Evolutionary conservation across 805 yeast genomes (phyloP).

Genomic region (Saturnispora serradocipensis): DNA sequence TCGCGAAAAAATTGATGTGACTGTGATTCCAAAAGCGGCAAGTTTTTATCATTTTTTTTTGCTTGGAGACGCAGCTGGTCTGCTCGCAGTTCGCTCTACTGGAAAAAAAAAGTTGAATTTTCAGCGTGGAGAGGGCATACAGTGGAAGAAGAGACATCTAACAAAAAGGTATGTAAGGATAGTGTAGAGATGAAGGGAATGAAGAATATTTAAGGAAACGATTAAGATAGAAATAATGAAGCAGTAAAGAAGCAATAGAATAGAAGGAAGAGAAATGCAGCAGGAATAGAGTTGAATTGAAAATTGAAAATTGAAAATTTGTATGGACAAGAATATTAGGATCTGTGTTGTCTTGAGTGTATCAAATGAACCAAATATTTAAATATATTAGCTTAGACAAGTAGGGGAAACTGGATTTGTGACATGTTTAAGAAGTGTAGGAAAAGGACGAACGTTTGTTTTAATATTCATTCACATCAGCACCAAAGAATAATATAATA

Average conservation of each 20-base stretch:
- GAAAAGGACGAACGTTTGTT: too few species aligned
- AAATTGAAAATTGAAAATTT: too few species aligned
- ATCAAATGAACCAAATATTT: too few species aligned
- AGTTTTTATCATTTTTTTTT: neutral
- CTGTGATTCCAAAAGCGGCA: neutral
- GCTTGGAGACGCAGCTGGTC: neutral
- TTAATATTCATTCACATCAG: neutral
- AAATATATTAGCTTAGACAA: too few species aligned
- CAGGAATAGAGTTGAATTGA: too few species aligned
- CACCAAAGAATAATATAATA: too few species aligned
- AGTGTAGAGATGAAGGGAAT: neutral
- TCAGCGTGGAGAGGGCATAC: neutral
- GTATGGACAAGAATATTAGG: too few species aligned
- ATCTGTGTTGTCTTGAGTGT: too few species aligned
- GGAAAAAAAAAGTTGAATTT: neutral
- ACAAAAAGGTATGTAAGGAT: constrained; percentile 1
- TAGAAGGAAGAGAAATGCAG: neutral
- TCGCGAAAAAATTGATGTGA: neutral
- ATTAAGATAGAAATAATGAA: neutral
- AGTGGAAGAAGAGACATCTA: neutral
- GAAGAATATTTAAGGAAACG: neutral
- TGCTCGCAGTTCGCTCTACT: neutral
- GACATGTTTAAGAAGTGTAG: too few species aligned
- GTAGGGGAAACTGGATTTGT: too few species aligned
- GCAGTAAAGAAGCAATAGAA: neutral